Percentiles rank a stretch among this genome's conserved stretches.
phyloP scores from a whole-genome alignment of 306 rosid species.

The Cucurbita moschata region DNA sequence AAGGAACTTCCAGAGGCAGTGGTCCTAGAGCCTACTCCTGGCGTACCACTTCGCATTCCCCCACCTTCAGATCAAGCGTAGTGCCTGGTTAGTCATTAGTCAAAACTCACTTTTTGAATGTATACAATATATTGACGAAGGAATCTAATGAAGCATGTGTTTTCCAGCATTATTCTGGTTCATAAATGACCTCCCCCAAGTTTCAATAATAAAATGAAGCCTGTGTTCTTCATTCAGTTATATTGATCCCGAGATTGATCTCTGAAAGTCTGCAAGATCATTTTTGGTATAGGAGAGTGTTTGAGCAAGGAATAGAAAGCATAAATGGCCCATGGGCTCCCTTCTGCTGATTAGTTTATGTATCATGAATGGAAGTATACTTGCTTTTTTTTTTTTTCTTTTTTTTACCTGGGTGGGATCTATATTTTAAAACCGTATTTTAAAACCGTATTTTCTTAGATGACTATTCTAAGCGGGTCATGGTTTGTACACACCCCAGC shows the following conservation, averaged over 20 bases:
- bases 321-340: not conserved
- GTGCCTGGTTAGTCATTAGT: not conserved
- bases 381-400: not conserved
- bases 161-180: not conserved
- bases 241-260: not conserved
- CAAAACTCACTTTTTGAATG: not conserved
- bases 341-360: not conserved
- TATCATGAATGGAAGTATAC: not conserved
- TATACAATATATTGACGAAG: not conserved
- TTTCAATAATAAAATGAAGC: not conserved
- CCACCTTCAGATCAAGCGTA: constrained; percentile 14
- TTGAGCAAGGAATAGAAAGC: not conserved
- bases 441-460: too few relatives aligned
- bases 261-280: not conserved
- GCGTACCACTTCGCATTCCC: constrained; percentile 42
- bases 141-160: not conserved
- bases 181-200: not conserved
- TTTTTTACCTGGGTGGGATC: too few relatives aligned
- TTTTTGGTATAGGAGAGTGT: not conserved
- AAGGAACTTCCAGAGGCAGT: constrained; percentile 52
- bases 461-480: too few relatives aligned
- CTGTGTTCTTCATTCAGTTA: not conserved
- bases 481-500: too few relatives aligned
- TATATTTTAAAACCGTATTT: too few relatives aligned
- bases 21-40: constrained; percentile 56